Percentiles rank a stretch among this genome's conserved stretches.
phyloP scores from a whole-genome alignment of 2,329 filamentous ascomycete species.

The Zelopaecilomyces penicillatus region DNA sequence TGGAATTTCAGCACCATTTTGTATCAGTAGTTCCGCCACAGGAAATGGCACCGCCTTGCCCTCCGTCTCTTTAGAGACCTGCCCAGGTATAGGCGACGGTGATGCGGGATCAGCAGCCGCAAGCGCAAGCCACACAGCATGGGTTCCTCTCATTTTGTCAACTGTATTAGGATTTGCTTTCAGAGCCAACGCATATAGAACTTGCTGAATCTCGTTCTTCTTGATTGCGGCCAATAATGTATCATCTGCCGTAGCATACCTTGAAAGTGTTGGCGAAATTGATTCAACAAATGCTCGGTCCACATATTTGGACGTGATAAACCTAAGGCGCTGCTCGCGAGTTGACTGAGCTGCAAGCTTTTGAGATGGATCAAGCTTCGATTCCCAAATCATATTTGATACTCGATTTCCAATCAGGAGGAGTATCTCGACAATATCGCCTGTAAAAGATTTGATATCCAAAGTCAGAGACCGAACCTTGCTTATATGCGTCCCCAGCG shows the following conservation, averaged over 20 bases:
- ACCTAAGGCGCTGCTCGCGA: conserved; percentile 83
- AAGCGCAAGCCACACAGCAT: conserved; percentile 82
- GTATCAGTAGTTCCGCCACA: conserved; percentile 80
- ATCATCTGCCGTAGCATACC: conserved; percentile 74
- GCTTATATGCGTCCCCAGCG: conserved; percentile 92
- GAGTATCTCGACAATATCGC: conserved; percentile 91
- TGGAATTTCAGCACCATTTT: conserved; percentile 90
- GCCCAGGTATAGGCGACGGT: conserved; percentile 46
- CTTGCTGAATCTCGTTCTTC: conserved; percentile 88
- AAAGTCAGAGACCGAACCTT: conserved; percentile 93
- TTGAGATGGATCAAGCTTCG: conserved; percentile 61
- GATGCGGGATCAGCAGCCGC: conserved; percentile 86
- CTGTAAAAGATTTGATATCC: conserved; percentile 92
- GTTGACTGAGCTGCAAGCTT: conserved; percentile 74
- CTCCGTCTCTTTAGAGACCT: conserved; percentile 34
- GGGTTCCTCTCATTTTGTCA: conserved; percentile 81
- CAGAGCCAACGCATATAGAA: conserved; percentile 82
- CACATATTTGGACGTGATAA: conserved; percentile 92
- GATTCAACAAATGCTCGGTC: conserved; percentile 75
- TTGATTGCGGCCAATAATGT: conserved; percentile 88
- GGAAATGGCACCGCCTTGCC: conserved; percentile 64
- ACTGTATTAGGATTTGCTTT: conserved; percentile 78
- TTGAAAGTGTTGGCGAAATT: conserved; percentile 64
- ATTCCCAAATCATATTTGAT: conserved; percentile 96
- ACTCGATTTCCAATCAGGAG: conserved; percentile 87